These are phyloP conservation scores for Ilex paraguariensis DNA, from an alignment of 305 asterid species.

Conservation along the genomic window DNA sequence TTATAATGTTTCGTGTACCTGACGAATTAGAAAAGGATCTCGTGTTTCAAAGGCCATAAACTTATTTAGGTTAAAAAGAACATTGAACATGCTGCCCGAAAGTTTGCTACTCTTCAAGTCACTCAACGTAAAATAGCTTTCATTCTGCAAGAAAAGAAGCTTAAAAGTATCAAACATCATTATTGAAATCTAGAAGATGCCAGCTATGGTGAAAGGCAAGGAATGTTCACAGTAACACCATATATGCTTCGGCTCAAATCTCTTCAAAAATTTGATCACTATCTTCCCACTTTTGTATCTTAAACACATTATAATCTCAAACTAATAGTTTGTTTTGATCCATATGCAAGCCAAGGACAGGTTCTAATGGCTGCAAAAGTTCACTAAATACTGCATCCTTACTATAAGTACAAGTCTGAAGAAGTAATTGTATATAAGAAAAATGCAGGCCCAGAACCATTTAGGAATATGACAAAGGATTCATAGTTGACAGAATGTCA, in stretches of 20 bases:
- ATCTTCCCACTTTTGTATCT: background rate
- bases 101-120: slow-evolving; percentile 88
- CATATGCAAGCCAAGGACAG: background rate
- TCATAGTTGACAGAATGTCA: no score
- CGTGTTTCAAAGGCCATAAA: slow-evolving; percentile 99
- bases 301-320: background rate
- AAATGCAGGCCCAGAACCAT: no score
- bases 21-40: slow-evolving; percentile 97
- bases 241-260: background rate
- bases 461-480: no score
- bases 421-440: no score
- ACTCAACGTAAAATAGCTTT: slow-evolving; percentile 61
- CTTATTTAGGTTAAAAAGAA: slow-evolving; percentile 95
- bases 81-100: slow-evolving; percentile 87
- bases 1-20: slow-evolving; percentile 39
- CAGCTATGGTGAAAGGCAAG: background rate
- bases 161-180: slow-evolving; percentile 14
- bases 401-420: no score
- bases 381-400: no score
- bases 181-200: background rate
- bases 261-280: background rate
- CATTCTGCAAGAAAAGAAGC: slow-evolving; percentile 58
- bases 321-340: background rate
- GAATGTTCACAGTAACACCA: background rate
- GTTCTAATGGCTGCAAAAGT: no score